phyloP scores from a whole-genome alignment of 2,329 filamentous ascomycete genomes.

The Chalara sp. region DNA sequence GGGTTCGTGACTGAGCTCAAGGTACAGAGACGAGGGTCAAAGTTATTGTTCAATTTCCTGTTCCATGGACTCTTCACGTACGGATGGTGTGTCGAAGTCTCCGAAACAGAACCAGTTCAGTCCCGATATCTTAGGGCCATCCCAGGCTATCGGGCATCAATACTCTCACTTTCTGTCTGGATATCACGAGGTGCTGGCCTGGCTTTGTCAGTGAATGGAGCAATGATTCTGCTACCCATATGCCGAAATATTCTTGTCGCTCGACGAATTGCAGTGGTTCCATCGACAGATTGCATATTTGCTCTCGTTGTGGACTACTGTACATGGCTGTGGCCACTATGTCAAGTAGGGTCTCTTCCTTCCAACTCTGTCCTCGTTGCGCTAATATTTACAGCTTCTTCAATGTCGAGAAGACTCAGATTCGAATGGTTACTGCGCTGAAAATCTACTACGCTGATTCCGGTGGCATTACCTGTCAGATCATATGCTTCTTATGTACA shows the following conservation, averaged over 20 bases:
- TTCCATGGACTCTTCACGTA: conserved; percentile 83
- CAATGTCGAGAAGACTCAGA: conserved; percentile 44
- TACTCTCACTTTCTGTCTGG: conserved; percentile 72
- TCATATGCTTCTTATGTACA: too few species aligned
- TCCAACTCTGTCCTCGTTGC: background rate
- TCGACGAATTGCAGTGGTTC: conserved; percentile 96
- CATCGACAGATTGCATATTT: conserved; percentile 91
- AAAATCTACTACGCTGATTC: too few species aligned
- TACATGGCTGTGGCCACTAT: conserved; percentile 79
- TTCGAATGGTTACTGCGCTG: too few species aligned
- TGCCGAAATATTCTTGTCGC: conserved; percentile 85
- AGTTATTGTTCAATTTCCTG: conserved; percentile 71
- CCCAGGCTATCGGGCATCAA: too few species aligned
- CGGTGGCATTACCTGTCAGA: too few species aligned
- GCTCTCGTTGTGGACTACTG: conserved; percentile 68
- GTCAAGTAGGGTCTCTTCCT: conserved; percentile 63
- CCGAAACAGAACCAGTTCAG: too few species aligned
- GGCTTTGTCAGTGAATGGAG: conserved; percentile 60
- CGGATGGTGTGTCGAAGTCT: conserved; percentile 88
- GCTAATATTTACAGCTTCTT: conserved; percentile 62
- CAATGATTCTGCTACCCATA: conserved; percentile 87
- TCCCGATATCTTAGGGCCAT: too few species aligned
- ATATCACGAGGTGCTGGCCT: too few species aligned
- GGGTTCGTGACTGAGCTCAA: too few species aligned
- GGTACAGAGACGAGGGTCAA: conserved; percentile 34